Conservation (phyloP, 495 filamentous ascomycete genomes). For the Hypoxylon cercidicola region DNA sequence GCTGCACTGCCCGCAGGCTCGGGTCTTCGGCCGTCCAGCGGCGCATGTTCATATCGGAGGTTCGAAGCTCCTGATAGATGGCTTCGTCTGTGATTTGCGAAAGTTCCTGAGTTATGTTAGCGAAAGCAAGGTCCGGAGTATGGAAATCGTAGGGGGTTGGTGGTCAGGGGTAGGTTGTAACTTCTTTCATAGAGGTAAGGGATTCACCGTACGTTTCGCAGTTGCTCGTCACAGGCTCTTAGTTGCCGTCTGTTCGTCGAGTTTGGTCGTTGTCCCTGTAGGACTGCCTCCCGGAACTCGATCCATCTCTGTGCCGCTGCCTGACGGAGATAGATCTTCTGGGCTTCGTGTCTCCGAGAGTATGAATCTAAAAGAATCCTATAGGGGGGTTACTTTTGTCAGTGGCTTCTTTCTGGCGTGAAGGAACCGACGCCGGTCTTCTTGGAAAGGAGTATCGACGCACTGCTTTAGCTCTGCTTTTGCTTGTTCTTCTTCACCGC, state of each 20-base stretch:
- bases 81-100: constrained; percentile 72
- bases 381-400: constrained; percentile 25
- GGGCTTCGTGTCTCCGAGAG: constrained; percentile 82
- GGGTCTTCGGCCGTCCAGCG: constrained; percentile 83
- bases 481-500: constrained; percentile 71
- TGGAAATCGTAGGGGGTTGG: constrained; percentile 3
- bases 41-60: constrained; percentile 71
- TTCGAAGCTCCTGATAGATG: constrained; percentile 71
- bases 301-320: constrained; percentile 83
- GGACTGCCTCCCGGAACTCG: constrained; percentile 72
- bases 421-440: neutral
- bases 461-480: constrained; percentile 83
- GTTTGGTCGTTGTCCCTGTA: constrained; percentile 71
- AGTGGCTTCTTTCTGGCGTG: constrained; percentile 22
- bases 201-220: constrained; percentile 67
- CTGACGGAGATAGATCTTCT: constrained; percentile 84
- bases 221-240: constrained; percentile 65
- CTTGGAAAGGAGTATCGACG: constrained; percentile 35
- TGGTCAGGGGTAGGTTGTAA: constrained; percentile 4
- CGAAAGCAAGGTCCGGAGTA: neutral
- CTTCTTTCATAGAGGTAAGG: neutral
- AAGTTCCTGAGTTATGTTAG: constrained; percentile 67
- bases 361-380: constrained; percentile 83
- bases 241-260: constrained; percentile 67
- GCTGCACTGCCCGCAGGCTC: constrained; percentile 58